A percentile compares a stretch with the other conserved stretches of the same genome.
Evolutionary conservation across 176 grass and related monocot genomes (phyloP).

Genomic region (Elymus sibiricus): DNA sequence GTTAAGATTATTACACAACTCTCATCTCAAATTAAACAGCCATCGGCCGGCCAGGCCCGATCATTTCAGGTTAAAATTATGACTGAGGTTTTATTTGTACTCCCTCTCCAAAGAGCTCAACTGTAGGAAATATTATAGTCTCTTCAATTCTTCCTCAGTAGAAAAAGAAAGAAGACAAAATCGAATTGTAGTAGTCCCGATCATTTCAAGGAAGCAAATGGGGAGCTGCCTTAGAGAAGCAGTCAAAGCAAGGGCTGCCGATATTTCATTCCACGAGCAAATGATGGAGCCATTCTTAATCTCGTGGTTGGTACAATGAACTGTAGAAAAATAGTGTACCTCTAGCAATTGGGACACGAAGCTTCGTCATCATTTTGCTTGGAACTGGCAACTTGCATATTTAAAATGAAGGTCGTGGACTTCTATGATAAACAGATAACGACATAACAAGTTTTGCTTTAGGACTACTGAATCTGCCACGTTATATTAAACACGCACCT

Average conservation of each 20-base stretch:
- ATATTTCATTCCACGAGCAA: constrained; percentile 12
- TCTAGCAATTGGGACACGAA: not conserved
- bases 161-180: not conserved
- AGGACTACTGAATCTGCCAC: not conserved
- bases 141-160: not conserved
- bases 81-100: not conserved
- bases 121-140: not conserved
- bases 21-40: not conserved
- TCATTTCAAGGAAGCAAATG: not conserved
- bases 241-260: not conserved
- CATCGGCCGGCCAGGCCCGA: not conserved
- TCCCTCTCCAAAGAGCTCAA: not conserved
- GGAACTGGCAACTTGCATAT: constrained; percentile 21
- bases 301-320: constrained; percentile 24
- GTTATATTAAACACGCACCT: not conserved
- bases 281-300: constrained; percentile 3
- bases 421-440: not conserved
- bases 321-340: not conserved
- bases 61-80: not conserved
- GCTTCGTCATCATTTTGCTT: not conserved
- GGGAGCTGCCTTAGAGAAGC: not conserved
- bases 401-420: constrained; percentile 2
- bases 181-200: not conserved
- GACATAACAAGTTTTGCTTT: not conserved
- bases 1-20: not conserved